Evolutionary conservation across 176 grass and related monocot genomes (phyloP), one percentile per base, ranked within the genome.

Genomic region (Eragrostis curvula): DNA sequence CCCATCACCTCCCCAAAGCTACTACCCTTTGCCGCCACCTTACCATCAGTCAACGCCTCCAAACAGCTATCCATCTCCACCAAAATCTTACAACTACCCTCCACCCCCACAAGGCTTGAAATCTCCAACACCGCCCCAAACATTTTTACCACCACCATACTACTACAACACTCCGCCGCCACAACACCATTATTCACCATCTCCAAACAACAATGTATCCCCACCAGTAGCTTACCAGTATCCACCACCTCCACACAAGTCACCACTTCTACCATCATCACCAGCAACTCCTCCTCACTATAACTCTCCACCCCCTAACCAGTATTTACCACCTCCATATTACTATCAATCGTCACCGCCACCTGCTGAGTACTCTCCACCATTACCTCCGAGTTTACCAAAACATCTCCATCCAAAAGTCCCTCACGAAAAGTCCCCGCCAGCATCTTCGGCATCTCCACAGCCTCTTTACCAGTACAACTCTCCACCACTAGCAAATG

Each of bases 91-190:
- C 80, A 80, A 75, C 30, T 78, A 73, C 12, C 46, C 49, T 12
- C 57, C 73, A 49, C 83, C 78, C 40, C 58, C 55, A 86, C 21
- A 27, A 2, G 29, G 28, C 8, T 15, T 75, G 50, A 81, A 46
- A 1, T 59, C 85, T 81, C 69, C 73, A 80, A 52, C 23, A 42
- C 43, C 74, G 69, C 27, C 79, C 39, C 41, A 68, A 41, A 93
- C 77, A 25, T 87, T 63, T 85, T 69, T 87, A 64, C 77, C 81
- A 44, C 91, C 81, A 28, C 91, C 87, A 78, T 87, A 80, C 82
- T 81, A 90, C 81, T 78, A 81, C 50, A 89, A 79, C 68, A 85
- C 73, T 41, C 89, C 84, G n/a, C 75, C 74, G 28, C 77, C 84
- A 68, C 87, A 80, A 28, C 40, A 78, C 46, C 49, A 75, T 46